A percentile compares a stretch with the other conserved stretches of the same genome.
phyloP scores from a whole-genome alignment of 192 early-diverging fungal genomes.

The Mortierella hygrophila region DNA sequence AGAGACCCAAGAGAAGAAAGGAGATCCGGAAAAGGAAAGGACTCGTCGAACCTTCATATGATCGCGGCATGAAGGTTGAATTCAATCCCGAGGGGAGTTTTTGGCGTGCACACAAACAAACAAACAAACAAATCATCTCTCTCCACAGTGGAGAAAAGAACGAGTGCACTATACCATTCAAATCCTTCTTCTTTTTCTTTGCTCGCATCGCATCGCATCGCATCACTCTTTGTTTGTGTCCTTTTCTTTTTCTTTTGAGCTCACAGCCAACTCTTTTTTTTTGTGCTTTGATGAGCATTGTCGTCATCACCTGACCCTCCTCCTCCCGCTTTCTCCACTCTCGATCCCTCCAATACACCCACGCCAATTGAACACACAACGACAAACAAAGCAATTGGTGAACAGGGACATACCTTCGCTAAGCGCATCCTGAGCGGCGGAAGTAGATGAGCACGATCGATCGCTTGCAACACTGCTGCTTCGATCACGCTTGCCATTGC shows the following conservation, averaged over 20 bases:
- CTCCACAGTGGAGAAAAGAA: not conserved
- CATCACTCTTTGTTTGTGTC: not conserved
- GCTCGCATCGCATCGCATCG: conserved; percentile 4
- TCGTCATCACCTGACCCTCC: conserved; percentile 4
- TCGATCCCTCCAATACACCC: not conserved
- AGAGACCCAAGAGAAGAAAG: not conserved
- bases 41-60: conserved; percentile 22
- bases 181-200: not conserved
- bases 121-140: not conserved
- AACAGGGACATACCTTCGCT: conserved; percentile 33
- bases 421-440: conserved; percentile 2
- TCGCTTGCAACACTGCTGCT: conserved; percentile 40
- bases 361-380: not conserved
- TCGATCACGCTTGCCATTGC: conserved; percentile 31
- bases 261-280: not conserved
- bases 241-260: not conserved
- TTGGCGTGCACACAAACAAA: not conserved
- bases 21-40: conserved; percentile 11
- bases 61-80: conserved; percentile 16
- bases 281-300: conserved; percentile 7
- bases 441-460: conserved; percentile 7
- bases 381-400: not conserved
- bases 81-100: conserved; percentile 23
- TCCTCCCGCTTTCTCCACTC: too few relatives aligned
- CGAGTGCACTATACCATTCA: too few relatives aligned